Conservation (phyloP, 202 grass and related monocot species). For the Eragrostis tef region DNA sequence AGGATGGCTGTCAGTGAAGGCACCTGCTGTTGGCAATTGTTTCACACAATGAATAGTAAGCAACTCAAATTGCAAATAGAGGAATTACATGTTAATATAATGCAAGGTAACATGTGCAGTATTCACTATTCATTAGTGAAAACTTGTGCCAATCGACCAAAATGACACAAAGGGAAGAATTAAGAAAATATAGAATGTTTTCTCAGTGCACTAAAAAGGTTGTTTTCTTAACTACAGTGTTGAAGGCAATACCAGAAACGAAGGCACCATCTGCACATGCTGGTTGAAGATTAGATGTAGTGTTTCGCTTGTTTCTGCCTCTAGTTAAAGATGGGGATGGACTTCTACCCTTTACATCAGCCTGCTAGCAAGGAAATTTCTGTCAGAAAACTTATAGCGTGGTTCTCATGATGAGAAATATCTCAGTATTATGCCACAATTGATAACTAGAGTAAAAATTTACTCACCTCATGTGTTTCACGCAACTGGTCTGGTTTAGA, state of each 20-base stretch:
- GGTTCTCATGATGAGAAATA: not conserved
- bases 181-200: not conserved
- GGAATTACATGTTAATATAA: not conserved
- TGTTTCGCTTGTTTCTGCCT: constrained; percentile 3
- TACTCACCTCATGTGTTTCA: constrained; percentile 45
- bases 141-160: not conserved
- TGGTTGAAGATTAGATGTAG: constrained; percentile 4
- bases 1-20: not conserved
- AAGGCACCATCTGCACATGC: constrained; percentile 29
- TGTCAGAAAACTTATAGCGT: not conserved
- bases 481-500: not conserved
- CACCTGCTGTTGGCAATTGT: constrained; percentile 41
- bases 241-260: not conserved
- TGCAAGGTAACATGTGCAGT: not conserved
- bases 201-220: not conserved
- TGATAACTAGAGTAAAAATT: not conserved
- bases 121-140: not conserved
- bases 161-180: constrained; percentile 1
- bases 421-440: not conserved
- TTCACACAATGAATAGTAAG: not conserved
- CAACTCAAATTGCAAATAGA: not conserved
- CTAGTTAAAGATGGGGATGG: constrained; percentile 26
- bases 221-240: constrained; percentile 32
- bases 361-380: constrained; percentile 38
- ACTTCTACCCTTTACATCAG: constrained; percentile 18